These are phyloP conservation scores for Leptomonas seymouri DNA, from an alignment of 208 protist genomes.

Conservation along the genomic window DNA sequence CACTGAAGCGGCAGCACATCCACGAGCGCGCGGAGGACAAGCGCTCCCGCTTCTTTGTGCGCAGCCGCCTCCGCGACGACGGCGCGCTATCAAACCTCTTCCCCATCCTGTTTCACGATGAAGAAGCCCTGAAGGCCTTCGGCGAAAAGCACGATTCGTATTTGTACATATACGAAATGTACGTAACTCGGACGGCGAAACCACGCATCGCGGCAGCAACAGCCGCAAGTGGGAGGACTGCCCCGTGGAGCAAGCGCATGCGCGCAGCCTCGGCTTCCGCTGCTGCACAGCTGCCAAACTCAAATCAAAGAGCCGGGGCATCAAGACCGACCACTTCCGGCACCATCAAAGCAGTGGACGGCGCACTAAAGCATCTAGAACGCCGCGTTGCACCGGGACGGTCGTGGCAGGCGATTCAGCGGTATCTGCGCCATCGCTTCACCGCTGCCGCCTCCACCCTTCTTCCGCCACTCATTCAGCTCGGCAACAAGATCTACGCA, in stretches of 20 bases:
- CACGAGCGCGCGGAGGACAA: constrained; percentile 62
- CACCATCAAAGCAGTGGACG: neutral
- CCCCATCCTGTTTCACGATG: constrained; percentile 41
- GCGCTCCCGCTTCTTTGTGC: constrained; percentile 58
- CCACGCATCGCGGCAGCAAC: neutral
- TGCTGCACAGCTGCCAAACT: neutral
- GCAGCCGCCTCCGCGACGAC: constrained; percentile 63
- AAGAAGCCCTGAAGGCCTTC: neutral
- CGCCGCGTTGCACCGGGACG: constrained; percentile 47
- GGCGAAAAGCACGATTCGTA: constrained; percentile 2
- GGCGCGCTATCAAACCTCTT: constrained; percentile 85
- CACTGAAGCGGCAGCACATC: constrained; percentile 57
- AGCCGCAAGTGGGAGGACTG: too few species aligned
- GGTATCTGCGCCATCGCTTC: constrained; percentile 42
- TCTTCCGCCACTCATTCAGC: constrained; percentile 63
- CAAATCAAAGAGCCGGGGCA: neutral
- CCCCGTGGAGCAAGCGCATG: neutral
- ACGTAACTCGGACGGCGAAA: constrained; percentile 49
- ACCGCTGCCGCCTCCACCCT: constrained; percentile 19
- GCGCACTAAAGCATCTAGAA: neutral
- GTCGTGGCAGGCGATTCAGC: constrained; percentile 54
- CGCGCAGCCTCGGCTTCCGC: neutral
- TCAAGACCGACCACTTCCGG: neutral
- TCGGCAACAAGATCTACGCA: constrained; percentile 64
- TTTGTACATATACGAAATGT: constrained; percentile 79